Base-by-base conservation (phyloP, 202 grass and related monocot genomes). In the Panicum virgatum region DNA sequence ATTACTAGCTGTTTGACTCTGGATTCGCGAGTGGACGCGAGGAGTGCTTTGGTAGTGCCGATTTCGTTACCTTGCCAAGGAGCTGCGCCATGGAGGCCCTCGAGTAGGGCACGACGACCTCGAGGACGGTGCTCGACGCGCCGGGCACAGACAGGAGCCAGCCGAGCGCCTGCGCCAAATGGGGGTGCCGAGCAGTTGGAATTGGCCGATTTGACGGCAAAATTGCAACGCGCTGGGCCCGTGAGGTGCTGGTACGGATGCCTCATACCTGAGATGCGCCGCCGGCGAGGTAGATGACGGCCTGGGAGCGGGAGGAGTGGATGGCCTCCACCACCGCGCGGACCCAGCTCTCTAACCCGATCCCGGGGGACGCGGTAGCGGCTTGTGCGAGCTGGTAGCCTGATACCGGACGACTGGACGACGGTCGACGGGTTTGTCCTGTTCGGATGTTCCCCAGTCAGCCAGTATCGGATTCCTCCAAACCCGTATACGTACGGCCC, bases 201-300 rank as follows among this genome's bases (percentile, higher is more conserved):
- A 61, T 64, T 26, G 40, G 44, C 68, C 64, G 64, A 26, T 26
- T 70, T 52, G 47, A 50, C 48, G 63, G 42, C 7, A 72, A 46
- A 82, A 74, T 67, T 57, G n/a, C 18, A 38, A 44, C 1, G 12
- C 15, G 29, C 9, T 0, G 39, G 64, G 34, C 9, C 40, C 44
- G 25, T 58, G 73, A 26, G 23, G 46, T n/a, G 37, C 30, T 52
- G 59, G 47, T 42, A n/a, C 26, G 69, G 45, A 7, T n/a, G n/a
- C n/a, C n/a, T n/a, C n/a, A n/a, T 52, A 97, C 95, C 90, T 94
- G 92, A 52, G 95, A 97, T 54, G 92, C 88, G 53, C 95, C 95
- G 75, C 95, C 95, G 90, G 95, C 81, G 88, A 94, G 92, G 86
- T 89, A 94, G 92, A 97, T 77, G 70, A 97, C 95, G 47, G 79